phyloP scores from a whole-genome alignment of 2,329 filamentous ascomycete genomes.

The Trichoderma citrinoviride region DNA sequence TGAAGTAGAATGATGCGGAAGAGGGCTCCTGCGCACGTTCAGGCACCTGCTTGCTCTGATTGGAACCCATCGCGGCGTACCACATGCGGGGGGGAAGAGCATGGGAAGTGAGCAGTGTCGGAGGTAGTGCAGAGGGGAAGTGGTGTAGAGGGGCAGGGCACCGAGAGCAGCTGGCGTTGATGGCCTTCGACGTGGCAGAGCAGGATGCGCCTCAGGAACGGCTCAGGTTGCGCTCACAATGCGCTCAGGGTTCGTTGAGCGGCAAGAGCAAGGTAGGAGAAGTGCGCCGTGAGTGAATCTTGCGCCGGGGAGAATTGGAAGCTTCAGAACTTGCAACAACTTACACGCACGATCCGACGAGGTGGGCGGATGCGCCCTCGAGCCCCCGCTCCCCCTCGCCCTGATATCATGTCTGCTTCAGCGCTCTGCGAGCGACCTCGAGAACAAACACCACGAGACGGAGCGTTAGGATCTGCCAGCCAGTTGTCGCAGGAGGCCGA shows the following conservation, averaged over 20 bases:
- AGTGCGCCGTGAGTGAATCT: neutral
- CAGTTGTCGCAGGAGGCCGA: conserved; percentile 3
- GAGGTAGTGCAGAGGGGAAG: neutral
- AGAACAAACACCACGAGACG: neutral
- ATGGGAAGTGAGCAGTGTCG: too few species aligned
- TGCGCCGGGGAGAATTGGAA: neutral
- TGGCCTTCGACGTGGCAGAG: neutral
- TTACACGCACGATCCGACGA: conserved; percentile 44
- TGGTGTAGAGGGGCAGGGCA: neutral
- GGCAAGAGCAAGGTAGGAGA: neutral
- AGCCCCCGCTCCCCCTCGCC: conserved; percentile 44
- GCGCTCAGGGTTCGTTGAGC: neutral
- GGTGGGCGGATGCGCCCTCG: conserved; percentile 44
- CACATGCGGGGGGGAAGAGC: neutral
- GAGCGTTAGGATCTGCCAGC: neutral
- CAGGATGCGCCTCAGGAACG: neutral
- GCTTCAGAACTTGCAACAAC: conserved; percentile 24
- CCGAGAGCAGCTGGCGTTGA: neutral
- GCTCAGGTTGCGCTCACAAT: neutral
- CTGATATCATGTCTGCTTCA: conserved; percentile 45
- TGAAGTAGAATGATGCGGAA: neutral
- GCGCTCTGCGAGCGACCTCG: neutral
- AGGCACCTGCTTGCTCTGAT: neutral
- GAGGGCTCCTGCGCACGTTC: neutral
- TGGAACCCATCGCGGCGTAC: conserved; percentile 11